Percentiles rank a stretch among this genome's conserved stretches.
Evolutionary conservation across 2,329 filamentous ascomycete genomes (phyloP).

Genomic region (Drechslerella coelobrocha): DNA sequence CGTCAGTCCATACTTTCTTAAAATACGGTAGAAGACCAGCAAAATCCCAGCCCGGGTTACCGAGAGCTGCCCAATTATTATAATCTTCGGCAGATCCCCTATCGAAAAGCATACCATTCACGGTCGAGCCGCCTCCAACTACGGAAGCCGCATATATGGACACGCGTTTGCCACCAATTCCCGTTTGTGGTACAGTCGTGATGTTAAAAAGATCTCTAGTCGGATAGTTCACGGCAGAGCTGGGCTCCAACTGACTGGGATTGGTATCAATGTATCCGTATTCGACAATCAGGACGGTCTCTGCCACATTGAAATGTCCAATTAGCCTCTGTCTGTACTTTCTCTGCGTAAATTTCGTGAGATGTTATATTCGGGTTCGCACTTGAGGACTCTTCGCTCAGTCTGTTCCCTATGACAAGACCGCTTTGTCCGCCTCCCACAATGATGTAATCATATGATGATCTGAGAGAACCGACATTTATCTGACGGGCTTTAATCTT

Average conservation of each 20-base stretch:
- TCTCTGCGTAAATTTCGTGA: background rate
- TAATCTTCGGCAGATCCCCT: conserved; percentile 60
- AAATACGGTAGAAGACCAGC: conserved; percentile 56
- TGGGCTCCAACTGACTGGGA: conserved; percentile 51
- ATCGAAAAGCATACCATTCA: conserved; percentile 63
- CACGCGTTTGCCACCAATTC: conserved; percentile 58
- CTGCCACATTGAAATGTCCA: conserved; percentile 43
- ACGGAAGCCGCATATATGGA: conserved; percentile 57
- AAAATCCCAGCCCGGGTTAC: conserved; percentile 62
- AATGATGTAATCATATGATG: conserved; percentile 54
- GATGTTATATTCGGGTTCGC: background rate
- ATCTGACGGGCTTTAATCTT: conserved; percentile 46
- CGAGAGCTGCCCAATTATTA: conserved; percentile 61
- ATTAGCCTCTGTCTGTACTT: conserved; percentile 5
- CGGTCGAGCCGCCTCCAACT: conserved; percentile 59
- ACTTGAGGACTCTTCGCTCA: conserved; percentile 54
- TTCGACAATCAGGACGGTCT: conserved; percentile 56
- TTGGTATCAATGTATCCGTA: conserved; percentile 52
- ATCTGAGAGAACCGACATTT: conserved; percentile 22
- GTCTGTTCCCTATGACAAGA: conserved; percentile 54
- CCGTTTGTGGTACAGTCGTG: conserved; percentile 59
- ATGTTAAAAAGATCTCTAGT: conserved; percentile 56
- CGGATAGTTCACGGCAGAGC: conserved; percentile 53
- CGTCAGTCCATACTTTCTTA: conserved; percentile 55
- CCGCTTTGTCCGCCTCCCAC: conserved; percentile 54